Evolutionary conservation across 1,139 yeast species (phyloP), one percentile per base, ranked within the genome.

Genomic region (Yamadazyma diospyri): DNA sequence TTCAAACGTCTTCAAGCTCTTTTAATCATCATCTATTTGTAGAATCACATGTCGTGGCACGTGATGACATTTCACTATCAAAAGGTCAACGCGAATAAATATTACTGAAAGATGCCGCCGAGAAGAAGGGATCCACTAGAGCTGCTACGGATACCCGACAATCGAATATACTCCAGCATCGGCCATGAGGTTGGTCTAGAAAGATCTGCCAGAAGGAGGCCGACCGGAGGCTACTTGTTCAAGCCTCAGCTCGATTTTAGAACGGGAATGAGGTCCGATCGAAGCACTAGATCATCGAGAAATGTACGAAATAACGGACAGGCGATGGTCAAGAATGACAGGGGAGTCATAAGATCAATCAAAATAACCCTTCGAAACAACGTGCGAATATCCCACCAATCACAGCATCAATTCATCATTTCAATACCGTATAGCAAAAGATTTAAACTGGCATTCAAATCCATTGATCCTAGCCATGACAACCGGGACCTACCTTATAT

Each of bases 401-500:
- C 17, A 25, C 11, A 19, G 2, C 7, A 23, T 4, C 23, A 23
- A 11, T 34, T 32, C 21, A 9, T 26, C 9, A 17, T 42, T 6
- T 12, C 30, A 6, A 35, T 42, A 15, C 25, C 30, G 6, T 38
- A 40, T 20, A 19, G 38, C 8, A 6, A 16, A 4, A 37, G 32
- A 23, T 37, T 33, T 29, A 33, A 36, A 22, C 19, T 21, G 5
- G 3, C 31, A 5, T 40, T 41, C 18, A 30, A 33, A 24, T 30
- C 26, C n/a, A 20, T 34, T 6, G 42, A 41, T 25, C 45, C 45
- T 14, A 39, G 38, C 12, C 36, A 30, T 20, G 46, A 43, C 28
- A 30, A 43, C 16, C 40, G 40, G 33, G 78, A 74, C 39, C 40
- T 77, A 26, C 92, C 92, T 0, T 84, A 77, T 47, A 63, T 81